Percentiles rank a stretch among this genome's conserved stretches.
Evolutionary conservation across 768 basidiomycete species (phyloP).

Genomic region (Lactarius trivialis): DNA sequence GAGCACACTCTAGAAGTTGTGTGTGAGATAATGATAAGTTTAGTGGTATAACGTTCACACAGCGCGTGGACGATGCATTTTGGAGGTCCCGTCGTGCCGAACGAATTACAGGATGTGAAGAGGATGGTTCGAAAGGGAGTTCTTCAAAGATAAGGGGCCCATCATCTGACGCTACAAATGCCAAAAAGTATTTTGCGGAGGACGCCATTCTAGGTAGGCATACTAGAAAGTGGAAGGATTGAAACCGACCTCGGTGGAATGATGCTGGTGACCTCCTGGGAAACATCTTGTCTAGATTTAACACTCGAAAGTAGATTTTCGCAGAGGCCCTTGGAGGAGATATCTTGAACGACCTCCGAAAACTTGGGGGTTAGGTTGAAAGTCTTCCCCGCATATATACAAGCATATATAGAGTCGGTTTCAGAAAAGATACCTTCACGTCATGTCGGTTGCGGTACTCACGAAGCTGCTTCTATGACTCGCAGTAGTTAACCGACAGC

Average conservation of each 20-base stretch:
- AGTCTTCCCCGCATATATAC: constrained; percentile 51
- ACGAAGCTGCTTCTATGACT: constrained; percentile 66
- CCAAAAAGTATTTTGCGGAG: constrained; percentile 37
- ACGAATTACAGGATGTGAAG: constrained; percentile 80
- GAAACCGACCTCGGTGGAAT: constrained; percentile 28
- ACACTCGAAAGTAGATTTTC: constrained; percentile 56
- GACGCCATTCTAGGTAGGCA: neutral
- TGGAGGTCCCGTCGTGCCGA: constrained; percentile 80
- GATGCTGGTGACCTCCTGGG: neutral
- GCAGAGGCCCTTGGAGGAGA: constrained; percentile 44
- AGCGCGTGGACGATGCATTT: constrained; percentile 81
- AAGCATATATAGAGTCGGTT: constrained; percentile 59
- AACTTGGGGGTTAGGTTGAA: constrained; percentile 52
- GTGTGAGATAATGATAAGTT: neutral
- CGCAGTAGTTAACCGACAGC: constrained; percentile 56
- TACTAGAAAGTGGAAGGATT: constrained; percentile 1
- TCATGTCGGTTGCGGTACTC: constrained; percentile 71
- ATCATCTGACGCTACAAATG: constrained; percentile 47
- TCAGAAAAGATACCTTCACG: constrained; percentile 54
- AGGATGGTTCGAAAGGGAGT: constrained; percentile 71
- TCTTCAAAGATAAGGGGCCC: constrained; percentile 58
- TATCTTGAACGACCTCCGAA: constrained; percentile 43
- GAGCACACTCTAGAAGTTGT: constrained; percentile 58
- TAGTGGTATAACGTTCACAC: constrained; percentile 24
- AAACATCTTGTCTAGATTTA: constrained; percentile 39